These are phyloP conservation scores for Panicum miliaceum DNA, from an alignment of 176 grass and related monocot species.

Conservation along the genomic window DNA sequence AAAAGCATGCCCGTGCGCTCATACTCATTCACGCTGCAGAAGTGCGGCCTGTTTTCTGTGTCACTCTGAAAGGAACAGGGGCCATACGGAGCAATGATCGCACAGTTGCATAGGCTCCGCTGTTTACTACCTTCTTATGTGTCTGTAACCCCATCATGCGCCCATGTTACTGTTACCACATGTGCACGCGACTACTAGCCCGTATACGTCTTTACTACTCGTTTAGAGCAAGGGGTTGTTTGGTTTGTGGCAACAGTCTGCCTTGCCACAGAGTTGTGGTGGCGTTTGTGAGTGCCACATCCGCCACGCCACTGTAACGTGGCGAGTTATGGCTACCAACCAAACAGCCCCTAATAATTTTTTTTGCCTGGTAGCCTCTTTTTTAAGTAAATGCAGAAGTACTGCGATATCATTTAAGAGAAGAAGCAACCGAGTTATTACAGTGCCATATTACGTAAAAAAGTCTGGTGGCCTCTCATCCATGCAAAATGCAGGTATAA, in stretches of 20 bases:
- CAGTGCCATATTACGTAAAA: too few relatives aligned
- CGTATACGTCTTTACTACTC: background rate
- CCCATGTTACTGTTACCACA: background rate
- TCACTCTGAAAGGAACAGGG: background rate
- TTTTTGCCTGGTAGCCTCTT: too few relatives aligned
- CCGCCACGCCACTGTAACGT: too few relatives aligned
- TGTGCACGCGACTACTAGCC: background rate
- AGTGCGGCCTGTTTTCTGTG: background rate
- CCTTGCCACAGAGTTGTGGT: too few relatives aligned
- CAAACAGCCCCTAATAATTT: too few relatives aligned
- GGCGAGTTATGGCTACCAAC: too few relatives aligned
- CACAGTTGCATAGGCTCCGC: background rate
- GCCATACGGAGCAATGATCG: conserved; percentile 9
- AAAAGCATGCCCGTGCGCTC: conserved; percentile 12
- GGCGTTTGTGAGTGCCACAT: too few relatives aligned
- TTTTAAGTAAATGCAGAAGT: too few relatives aligned
- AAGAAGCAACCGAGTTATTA: too few relatives aligned
- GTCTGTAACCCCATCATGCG: background rate
- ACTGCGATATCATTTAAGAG: too few relatives aligned
- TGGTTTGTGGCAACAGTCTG: too few relatives aligned
- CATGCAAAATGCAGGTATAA: background rate
- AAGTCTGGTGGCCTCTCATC: background rate
- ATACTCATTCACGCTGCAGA: background rate
- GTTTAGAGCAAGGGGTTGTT: too few relatives aligned
- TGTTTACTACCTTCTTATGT: background rate